A percentile compares a stretch with the other conserved stretches of the same genome.
phyloP scores from a whole-genome alignment of 2,329 filamentous ascomycete species.

The Claviceps purpurea region DNA sequence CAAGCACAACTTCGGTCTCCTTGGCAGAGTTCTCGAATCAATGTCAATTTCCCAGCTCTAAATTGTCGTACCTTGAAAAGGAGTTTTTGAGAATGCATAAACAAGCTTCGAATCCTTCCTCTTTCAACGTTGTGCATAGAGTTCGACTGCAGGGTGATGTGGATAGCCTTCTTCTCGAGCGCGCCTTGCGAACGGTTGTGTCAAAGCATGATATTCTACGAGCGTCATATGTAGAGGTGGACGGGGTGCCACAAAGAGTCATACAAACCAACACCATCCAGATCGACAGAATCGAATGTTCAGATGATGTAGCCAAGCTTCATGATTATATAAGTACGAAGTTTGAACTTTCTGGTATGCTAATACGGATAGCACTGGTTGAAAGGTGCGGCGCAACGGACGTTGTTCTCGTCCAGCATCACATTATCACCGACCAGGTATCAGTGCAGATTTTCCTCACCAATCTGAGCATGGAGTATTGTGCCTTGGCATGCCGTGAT shows the following conservation, averaged over 20 bases:
- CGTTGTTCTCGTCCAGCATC: neutral
- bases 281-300: neutral
- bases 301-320: neutral
- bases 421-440: neutral
- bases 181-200: neutral
- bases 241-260: neutral
- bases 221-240: neutral
- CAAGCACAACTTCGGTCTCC: neutral
- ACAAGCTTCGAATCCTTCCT: neutral
- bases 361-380: neutral
- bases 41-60: neutral
- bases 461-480: neutral
- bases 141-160: neutral
- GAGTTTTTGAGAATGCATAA: neutral
- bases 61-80: neutral
- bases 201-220: neutral
- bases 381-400: neutral
- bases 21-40: neutral
- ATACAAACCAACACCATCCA: neutral
- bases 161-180: neutral
- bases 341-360: neutral
- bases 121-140: neutral
- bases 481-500: neutral
- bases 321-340: neutral
- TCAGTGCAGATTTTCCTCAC: neutral